Evolutionary conservation across 2,329 filamentous ascomycete genomes (phyloP).

Genomic region (Diaporthe sp.): DNA sequence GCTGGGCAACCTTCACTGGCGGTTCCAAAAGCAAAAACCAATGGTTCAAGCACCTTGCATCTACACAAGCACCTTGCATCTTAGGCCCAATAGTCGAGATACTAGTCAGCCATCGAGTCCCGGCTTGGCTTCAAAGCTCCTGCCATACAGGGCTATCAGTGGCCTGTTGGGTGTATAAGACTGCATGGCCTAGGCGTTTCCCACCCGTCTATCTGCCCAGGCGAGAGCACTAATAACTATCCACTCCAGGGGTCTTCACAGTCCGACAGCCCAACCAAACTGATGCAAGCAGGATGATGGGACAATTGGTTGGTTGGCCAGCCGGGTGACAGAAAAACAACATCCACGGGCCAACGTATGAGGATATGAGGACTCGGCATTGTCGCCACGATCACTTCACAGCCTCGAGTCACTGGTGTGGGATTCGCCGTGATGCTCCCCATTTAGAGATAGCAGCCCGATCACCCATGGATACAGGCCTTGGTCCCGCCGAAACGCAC

Average conservation of each 20-base stretch:
- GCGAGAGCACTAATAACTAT: background rate
- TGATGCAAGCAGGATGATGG: too few relatives aligned
- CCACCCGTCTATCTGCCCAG: background rate
- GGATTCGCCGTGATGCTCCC: background rate
- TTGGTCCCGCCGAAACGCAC: background rate
- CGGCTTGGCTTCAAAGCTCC: background rate
- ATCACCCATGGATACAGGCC: background rate
- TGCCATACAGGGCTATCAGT: background rate
- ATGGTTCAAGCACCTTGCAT: background rate
- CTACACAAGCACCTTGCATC: background rate
- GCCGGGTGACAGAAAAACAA: background rate
- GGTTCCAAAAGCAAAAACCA: background rate
- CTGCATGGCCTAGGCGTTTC: background rate
- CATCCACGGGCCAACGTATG: background rate
- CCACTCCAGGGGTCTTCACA: background rate
- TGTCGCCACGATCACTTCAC: background rate
- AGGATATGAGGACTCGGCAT: background rate
- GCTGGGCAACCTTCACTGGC: background rate
- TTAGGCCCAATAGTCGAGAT: slow-evolving; percentile 12
- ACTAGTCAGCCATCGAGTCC: background rate
- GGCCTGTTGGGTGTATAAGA: background rate
- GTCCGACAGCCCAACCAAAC: background rate
- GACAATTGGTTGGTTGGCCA: background rate
- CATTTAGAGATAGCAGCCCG: background rate
- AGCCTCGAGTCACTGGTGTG: background rate